Percentiles rank a stretch among this genome's conserved stretches.
These are phyloP conservation scores for Colletotrichum viniferum DNA, from an alignment of 2,329 filamentous ascomycete genomes.

Conservation along the genomic window DNA sequence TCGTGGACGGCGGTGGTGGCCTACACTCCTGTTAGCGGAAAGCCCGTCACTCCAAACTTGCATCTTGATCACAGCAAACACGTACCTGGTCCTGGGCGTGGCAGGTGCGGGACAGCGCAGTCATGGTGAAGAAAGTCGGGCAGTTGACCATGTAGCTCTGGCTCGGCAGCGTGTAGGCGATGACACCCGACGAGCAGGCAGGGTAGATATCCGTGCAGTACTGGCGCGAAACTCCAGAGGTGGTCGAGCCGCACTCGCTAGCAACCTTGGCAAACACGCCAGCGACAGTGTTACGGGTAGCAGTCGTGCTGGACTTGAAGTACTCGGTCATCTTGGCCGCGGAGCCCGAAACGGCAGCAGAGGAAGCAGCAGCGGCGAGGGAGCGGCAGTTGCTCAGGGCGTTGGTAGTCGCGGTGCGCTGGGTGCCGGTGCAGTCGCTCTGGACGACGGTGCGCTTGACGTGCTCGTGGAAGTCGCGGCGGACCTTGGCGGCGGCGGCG, in stretches of 20 bases:
- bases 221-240: conserved; percentile 51
- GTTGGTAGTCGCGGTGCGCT: conserved; percentile 45
- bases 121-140: conserved; percentile 62
- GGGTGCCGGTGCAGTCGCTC: conserved; percentile 57
- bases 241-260: conserved; percentile 57
- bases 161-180: conserved; percentile 43
- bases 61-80: conserved; percentile 44
- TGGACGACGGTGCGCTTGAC: conserved; percentile 56
- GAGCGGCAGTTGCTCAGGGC: conserved; percentile 59
- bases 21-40: neutral
- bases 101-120: conserved; percentile 54
- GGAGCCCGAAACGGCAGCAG: conserved; percentile 52
- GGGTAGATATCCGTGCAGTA: conserved; percentile 63
- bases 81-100: conserved; percentile 70
- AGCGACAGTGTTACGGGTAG: conserved; percentile 53
- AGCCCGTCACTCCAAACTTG: too few species aligned
- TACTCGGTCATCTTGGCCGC: conserved; percentile 60
- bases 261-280: conserved; percentile 56
- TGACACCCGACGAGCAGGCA: conserved; percentile 45
- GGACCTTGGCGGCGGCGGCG: conserved; percentile 52
- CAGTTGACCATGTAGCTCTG: conserved; percentile 65
- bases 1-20: conserved; percentile 68
- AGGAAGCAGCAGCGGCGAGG: conserved; percentile 57
- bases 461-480: conserved; percentile 44
- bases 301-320: conserved; percentile 62